A percentile compares a stretch with the other conserved stretches of the same genome.
Evolutionary conservation across 208 protist genomes (phyloP).

Genomic region (Leishmania arabica): DNA sequence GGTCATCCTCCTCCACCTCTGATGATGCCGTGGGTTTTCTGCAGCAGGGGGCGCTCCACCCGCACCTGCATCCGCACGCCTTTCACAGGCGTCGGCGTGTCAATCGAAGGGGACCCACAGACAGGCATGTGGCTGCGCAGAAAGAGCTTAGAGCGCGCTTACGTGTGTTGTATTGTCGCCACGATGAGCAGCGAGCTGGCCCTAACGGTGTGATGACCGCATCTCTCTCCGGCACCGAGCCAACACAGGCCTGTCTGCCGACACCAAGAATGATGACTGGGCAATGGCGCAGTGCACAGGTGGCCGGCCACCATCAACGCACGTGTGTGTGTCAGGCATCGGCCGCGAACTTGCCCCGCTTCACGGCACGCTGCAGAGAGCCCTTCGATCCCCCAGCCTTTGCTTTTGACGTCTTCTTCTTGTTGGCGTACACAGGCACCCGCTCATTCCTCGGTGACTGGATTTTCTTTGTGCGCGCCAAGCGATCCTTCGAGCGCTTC

Average conservation of each 20-base stretch:
- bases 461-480: slow-evolving; percentile 46
- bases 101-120: too few relatives aligned
- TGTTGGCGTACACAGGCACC: slow-evolving; percentile 61
- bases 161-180: background rate
- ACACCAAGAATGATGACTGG: background rate
- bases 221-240: background rate
- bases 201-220: background rate
- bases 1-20: too few relatives aligned
- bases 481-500: slow-evolving; percentile 49
- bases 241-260: background rate
- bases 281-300: background rate
- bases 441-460: slow-evolving; percentile 28
- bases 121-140: too few relatives aligned
- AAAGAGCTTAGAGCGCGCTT: background rate
- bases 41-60: too few relatives aligned
- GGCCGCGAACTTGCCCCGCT: slow-evolving; percentile 11
- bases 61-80: too few relatives aligned
- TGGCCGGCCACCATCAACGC: too few relatives aligned
- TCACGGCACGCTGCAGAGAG: slow-evolving; percentile 22
- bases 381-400: slow-evolving; percentile 22
- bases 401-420: slow-evolving; percentile 62
- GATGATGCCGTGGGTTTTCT: too few relatives aligned
- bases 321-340: slow-evolving; percentile 9
- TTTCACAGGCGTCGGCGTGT: too few relatives aligned
- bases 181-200: background rate